Percentiles rank a stretch among this genome's conserved stretches.
Evolutionary conservation across 768 basidiomycete genomes (phyloP).

Genomic region (Daedalea quercina): DNA sequence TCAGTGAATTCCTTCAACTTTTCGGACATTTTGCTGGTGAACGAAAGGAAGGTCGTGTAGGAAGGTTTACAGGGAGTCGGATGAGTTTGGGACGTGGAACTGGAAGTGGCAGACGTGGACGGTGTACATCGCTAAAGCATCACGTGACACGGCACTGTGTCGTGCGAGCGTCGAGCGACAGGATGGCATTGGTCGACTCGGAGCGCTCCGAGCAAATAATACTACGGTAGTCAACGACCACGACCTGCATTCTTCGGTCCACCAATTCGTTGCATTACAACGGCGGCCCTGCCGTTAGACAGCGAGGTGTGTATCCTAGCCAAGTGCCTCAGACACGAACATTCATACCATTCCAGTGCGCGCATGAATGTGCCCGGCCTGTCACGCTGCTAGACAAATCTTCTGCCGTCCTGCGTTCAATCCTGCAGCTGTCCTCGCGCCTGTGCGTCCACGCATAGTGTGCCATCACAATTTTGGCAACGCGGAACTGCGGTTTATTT

Average conservation of each 20-base stretch:
- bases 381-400: conserved; percentile 16
- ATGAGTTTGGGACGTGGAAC: neutral
- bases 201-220: too few species aligned
- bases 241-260: too few species aligned
- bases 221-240: neutral
- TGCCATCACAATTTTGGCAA: neutral
- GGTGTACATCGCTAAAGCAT: too few species aligned
- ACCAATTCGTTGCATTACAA: too few species aligned
- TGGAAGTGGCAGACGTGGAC: neutral
- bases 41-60: conserved; percentile 7
- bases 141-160: too few species aligned
- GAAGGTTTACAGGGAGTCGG: neutral
- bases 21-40: conserved; percentile 66
- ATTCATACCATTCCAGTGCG: conserved; percentile 9
- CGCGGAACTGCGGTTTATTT: neutral
- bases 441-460: neutral
- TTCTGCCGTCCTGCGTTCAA: neutral
- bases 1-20: conserved; percentile 87
- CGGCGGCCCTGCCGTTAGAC: neutral
- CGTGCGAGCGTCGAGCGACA: too few species aligned
- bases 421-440: neutral
- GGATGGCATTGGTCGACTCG: too few species aligned
- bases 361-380: conserved; percentile 63
- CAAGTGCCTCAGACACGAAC: neutral
- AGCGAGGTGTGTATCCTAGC: neutral